These are phyloP conservation scores for Centaurea solstitialis DNA, from an alignment of 129 eudicot species.

Conservation along the genomic window DNA sequence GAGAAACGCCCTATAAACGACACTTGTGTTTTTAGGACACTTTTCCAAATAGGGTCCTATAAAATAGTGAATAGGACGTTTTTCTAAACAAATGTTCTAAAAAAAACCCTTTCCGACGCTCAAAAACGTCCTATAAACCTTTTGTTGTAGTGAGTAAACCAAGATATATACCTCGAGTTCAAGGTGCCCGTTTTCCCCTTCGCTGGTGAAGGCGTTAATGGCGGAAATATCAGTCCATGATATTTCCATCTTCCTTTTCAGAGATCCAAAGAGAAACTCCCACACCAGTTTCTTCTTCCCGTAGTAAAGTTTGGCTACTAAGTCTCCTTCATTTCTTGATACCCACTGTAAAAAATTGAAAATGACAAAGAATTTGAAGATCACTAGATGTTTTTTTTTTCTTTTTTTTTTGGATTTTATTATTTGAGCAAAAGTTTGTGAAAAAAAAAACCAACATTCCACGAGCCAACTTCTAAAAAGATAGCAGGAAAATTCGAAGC, in stretches of 20 bases:
- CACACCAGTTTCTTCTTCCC: constrained; percentile 61
- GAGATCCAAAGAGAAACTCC: constrained; percentile 59
- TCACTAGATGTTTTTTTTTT: not conserved
- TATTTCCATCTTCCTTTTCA: constrained; percentile 66
- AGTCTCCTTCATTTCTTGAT: constrained; percentile 44
- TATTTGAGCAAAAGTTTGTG: not conserved
- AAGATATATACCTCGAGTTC: constrained; percentile 47
- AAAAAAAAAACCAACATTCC: constrained; percentile 36
- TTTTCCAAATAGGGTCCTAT: too few relatives aligned
- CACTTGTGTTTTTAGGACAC: too few relatives aligned
- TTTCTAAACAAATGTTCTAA: too few relatives aligned
- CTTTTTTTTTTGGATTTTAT: too few relatives aligned
- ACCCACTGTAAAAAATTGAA: constrained; percentile 26
- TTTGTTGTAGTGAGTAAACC: not conserved
- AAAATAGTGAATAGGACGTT: too few relatives aligned
- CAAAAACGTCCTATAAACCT: too few relatives aligned
- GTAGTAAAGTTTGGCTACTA: constrained; percentile 58
- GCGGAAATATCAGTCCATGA: constrained; percentile 56
- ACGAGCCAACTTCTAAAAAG: constrained; percentile 39
- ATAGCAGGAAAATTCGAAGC: constrained; percentile 46
- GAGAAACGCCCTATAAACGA: too few relatives aligned
- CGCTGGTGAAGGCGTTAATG: constrained; percentile 27
- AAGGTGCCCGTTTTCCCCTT: constrained; percentile 24
- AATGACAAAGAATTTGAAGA: not conserved
- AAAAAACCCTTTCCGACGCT: too few relatives aligned